A percentile compares a stretch with the other conserved stretches of the same genome.
Conservation (phyloP, 441 rosid genomes). For the Erysimum cheiri region DNA sequence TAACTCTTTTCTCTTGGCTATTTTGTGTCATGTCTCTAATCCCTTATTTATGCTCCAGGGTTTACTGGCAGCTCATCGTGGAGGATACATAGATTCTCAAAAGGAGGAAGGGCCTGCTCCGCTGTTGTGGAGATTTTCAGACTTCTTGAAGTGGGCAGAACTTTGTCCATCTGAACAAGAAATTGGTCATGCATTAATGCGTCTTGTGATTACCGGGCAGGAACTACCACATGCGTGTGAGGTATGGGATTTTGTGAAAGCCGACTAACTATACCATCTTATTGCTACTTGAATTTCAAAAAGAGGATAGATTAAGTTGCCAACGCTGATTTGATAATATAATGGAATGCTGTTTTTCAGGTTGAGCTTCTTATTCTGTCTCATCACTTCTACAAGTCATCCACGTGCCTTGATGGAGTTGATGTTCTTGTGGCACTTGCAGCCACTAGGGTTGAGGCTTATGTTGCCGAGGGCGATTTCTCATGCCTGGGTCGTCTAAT, state of each 20-base stretch:
- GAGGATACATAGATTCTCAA: conserved; percentile 96
- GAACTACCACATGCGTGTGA: conserved; percentile 99
- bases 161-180: conserved; percentile 99
- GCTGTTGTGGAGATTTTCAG: conserved; percentile 95
- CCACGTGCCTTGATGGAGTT: conserved; percentile 99
- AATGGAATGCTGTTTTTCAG: conserved; percentile 50
- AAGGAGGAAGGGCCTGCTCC: conserved; percentile 99
- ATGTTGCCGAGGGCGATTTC: conserved; percentile 95
- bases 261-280: conserved; percentile 30
- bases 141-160: conserved; percentile 97
- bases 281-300: conserved; percentile 10
- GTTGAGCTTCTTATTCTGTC: conserved; percentile 97
- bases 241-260: conserved; percentile 52
- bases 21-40: conserved; percentile 26
- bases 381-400: conserved; percentile 97
- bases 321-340: conserved; percentile 29
- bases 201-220: conserved; percentile 95
- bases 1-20: conserved; percentile 16
- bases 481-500: conserved; percentile 91
- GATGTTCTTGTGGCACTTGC: conserved; percentile 99
- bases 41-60: conserved; percentile 58
- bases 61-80: conserved; percentile 97
- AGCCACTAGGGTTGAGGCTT: conserved; percentile 94
- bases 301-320: conserved; percentile 13
- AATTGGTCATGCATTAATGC: conserved; percentile 99